Conservation (phyloP, 805 yeast species). For the Barnettozyma pratensis region DNA sequence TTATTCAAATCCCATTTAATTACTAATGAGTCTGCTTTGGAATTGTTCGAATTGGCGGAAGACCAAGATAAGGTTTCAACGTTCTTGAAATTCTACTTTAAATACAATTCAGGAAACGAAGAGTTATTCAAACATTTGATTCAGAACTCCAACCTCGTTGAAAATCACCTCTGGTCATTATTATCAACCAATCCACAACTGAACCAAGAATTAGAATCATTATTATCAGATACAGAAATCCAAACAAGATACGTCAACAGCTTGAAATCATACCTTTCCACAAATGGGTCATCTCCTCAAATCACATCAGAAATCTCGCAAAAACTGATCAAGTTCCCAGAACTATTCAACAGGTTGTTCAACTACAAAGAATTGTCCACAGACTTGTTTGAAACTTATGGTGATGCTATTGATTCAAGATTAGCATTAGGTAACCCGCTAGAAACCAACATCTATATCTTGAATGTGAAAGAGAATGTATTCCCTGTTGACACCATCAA, state of each 20-base stretch:
- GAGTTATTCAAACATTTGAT: constrained; percentile 12
- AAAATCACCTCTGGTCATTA: constrained; percentile 10
- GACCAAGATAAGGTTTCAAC: constrained; percentile 11
- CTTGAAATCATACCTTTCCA: constrained; percentile 4
- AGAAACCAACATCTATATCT: constrained; percentile 33
- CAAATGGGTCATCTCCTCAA: constrained; percentile 1
- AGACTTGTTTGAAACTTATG: constrained; percentile 24
- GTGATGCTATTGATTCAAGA: constrained; percentile 29
- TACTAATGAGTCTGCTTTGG: constrained; percentile 29
- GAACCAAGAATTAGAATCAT: constrained; percentile 3
- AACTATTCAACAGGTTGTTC: background rate
- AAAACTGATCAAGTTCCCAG: constrained; percentile 15
- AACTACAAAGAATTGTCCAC: constrained; percentile 12
- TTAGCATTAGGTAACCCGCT: constrained; percentile 45
- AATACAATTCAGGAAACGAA: constrained; percentile 12
- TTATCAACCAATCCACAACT: background rate
- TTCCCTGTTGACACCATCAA: constrained; percentile 14
- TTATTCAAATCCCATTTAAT: constrained; percentile 29
- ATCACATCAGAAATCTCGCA: constrained; percentile 7
- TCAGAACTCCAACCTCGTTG: constrained; percentile 9
- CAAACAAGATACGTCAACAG: constrained; percentile 4
- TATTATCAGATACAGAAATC: constrained; percentile 7
- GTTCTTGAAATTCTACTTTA: constrained; percentile 21
- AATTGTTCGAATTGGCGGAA: constrained; percentile 29
- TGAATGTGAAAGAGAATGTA: constrained; percentile 8